phyloP scores from a whole-genome alignment of 768 basidiomycete genomes.

The Leccinum pellstonianum region DNA sequence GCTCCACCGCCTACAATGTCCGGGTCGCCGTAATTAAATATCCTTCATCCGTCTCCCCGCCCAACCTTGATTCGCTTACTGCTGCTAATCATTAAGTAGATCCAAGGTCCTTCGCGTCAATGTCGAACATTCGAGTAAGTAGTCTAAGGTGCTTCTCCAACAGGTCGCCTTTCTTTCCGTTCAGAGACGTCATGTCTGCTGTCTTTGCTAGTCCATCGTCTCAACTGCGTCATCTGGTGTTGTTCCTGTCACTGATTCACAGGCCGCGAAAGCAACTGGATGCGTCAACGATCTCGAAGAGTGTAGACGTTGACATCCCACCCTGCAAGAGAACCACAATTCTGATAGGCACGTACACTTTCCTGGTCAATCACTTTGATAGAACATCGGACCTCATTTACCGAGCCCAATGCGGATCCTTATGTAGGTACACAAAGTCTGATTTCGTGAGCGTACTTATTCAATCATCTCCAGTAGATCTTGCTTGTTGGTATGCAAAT shows the following conservation, averaged over 20 bases:
- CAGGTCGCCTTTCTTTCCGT: background rate
- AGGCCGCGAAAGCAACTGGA: background rate
- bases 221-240: background rate
- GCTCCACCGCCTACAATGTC: background rate
- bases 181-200: background rate
- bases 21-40: background rate
- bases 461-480: background rate
- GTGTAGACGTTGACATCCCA: background rate
- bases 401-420: background rate
- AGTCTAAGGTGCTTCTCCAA: background rate
- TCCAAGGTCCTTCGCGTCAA: background rate
- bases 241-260: background rate
- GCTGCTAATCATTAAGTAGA: constrained; percentile 1
- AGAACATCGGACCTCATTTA: background rate
- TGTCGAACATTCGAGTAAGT: background rate
- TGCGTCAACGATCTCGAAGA: background rate
- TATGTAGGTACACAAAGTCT: background rate
- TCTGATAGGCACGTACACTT: background rate
- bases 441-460: background rate
- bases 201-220: background rate
- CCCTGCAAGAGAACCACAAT: background rate
- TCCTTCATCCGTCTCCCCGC: background rate
- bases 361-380: background rate
- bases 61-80: background rate
- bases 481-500: background rate